Evolutionary conservation across 2,329 filamentous ascomycete species (phyloP).

Genomic region (Ilyonectria sp.): DNA sequence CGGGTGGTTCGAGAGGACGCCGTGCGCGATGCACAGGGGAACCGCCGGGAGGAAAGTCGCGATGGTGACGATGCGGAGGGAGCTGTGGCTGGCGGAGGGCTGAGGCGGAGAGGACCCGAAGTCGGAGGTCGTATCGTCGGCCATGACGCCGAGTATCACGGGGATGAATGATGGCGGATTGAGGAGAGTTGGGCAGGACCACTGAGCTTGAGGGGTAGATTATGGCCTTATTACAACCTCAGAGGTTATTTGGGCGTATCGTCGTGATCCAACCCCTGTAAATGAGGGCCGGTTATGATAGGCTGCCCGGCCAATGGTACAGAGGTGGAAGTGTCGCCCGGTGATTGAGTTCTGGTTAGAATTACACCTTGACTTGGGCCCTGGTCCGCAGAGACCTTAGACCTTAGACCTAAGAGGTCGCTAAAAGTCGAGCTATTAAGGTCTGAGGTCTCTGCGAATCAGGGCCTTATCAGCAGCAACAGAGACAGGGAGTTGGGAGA

Average conservation of each 20-base stretch:
- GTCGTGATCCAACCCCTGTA: slow-evolving; percentile 42
- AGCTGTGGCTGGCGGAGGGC: slow-evolving; percentile 36
- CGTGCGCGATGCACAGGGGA: slow-evolving; percentile 57
- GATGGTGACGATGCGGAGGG: slow-evolving; percentile 54
- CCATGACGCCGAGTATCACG: slow-evolving; percentile 27
- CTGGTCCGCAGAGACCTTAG: too few species aligned
- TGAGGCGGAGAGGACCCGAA: slow-evolving; percentile 31
- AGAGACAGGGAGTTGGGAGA: not conserved
- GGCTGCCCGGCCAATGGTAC: slow-evolving; percentile 31
- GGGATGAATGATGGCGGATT: slow-evolving; percentile 8
- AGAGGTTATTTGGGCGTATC: slow-evolving; percentile 28
- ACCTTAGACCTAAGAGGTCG: too few species aligned
- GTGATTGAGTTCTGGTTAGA: not conserved
- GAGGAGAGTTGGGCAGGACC: not conserved
- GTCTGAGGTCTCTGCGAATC: too few species aligned
- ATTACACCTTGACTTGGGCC: not conserved
- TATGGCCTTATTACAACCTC: slow-evolving; percentile 22
- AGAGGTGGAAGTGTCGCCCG: slow-evolving; percentile 11
- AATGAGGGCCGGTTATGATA: slow-evolving; percentile 38
- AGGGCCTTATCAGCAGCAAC: not conserved
- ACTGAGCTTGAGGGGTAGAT: slow-evolving; percentile 10
- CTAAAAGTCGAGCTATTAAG: too few species aligned
- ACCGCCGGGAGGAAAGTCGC: slow-evolving; percentile 58
- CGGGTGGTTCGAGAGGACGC: slow-evolving; percentile 51
- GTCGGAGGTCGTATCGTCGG: slow-evolving; percentile 34